Base-by-base conservation (phyloP, 129 eudicot genomes). In the Scalesia atractyloides region DNA sequence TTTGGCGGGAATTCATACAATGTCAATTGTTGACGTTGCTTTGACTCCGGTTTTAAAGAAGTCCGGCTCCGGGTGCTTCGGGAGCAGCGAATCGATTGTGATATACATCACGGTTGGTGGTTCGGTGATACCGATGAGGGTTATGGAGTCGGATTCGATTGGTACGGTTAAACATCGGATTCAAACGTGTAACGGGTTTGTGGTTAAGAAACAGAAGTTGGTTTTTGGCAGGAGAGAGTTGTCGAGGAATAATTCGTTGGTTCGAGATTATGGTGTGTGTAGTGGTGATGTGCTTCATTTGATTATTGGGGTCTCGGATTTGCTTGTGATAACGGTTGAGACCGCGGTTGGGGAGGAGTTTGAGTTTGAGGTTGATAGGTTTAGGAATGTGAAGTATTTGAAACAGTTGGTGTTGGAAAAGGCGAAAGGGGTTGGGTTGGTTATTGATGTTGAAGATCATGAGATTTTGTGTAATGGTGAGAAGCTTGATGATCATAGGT, bases 141-240 rank as follows among this genome's bases (percentile, higher is more conserved):
- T 87, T 16, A 79, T 86, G 90, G 92, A 89, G 66, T 86, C 96
- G 13, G 96, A 89, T 82, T 86, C 92, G 46, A 82, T 89, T 60
- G 92, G 80, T 18, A 67, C 82, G 3, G 88, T 89, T 56, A 86
- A 89, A 67, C 90, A 84, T 5, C 84, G 86, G 88, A 80, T 89
- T 59, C 92, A 89, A 73, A 82, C 82, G 30, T 82, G 86, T 73
- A 84, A 82, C 73, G 96, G 96, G 72, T 84, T 84, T 76, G 88
- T 86, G 64, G 86, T 81, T 19, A 86, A 82, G 86, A 89, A 74
- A 51, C 92, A 89, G 69, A 89, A 82, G 81, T 70, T 89, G 15
- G 88, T 89, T 81, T 89, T 70, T 69, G 85, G 79, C 19, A 92
- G 96, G 57, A 82, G 96, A 69, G 92, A 86, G 81, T 68, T 89